Base-by-base conservation (phyloP, 805 yeast species). In the Metschnikowia dekortorum region DNA sequence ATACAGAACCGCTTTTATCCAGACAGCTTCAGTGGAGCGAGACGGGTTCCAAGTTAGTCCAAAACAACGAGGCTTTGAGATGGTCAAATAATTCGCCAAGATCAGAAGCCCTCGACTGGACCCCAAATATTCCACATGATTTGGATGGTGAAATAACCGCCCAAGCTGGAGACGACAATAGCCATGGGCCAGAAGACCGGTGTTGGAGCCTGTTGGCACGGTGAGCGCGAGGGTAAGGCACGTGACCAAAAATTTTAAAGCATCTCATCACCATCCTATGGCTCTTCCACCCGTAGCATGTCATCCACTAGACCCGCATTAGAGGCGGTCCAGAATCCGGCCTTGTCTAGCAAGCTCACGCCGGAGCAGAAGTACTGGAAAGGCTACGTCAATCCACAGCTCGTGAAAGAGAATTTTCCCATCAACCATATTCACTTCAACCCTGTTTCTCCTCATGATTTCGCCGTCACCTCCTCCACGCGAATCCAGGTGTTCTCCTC, bases 341-440 rank as follows among this genome's bases (percentile, higher is more conserved):
- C 87, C 1, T 77, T 89, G 46, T 95, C 96, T 2, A 83, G 87
- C 9, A 86, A 83, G 61, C 84, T 91, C 1, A 89, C 96, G 0
- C 92, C 97, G 1, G 98, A 92, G 58, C 96, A 90, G 62, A 78
- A 95, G 58, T 92, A 87, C 71, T 94, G 98, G 98, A 77, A 95
- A 59, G 87, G 89, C 6, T 91, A 85, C 66, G 69, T 75, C 46
- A 85, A 83, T 56, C 92, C 98, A 2, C 92, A 92, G 64, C 75
- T 94, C 36, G 89, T 91, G 29, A 92, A 94, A 66, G 98, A 94
- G 66, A 92, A 88, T 69, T 90, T 88, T 67, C 89, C 97, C 38
- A 89, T 94, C 39, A 84, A 87, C 34, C 95, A 89, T 64, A 84
- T 94, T 49, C 79, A 84, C 55, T 94, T 94, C 76, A 90, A 87